Evolutionary conservation across 106 monocot species (phyloP).

Genomic region (Ottelia alismoides): DNA sequence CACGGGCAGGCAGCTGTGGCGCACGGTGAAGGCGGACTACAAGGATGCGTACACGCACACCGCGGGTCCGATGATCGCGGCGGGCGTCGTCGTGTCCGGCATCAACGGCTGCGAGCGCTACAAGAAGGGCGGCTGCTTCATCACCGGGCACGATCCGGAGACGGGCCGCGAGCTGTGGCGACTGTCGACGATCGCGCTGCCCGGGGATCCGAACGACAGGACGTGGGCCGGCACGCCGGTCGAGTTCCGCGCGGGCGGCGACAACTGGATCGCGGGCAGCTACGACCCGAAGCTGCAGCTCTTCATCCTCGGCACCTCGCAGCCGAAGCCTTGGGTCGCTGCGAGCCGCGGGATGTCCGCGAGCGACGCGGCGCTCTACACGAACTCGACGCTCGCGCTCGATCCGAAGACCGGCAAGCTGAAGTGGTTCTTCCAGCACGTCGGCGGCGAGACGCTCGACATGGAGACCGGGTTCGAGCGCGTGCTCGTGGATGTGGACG

Average conservation of each 20-base stretch:
- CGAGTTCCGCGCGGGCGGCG: neutral
- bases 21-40: neutral
- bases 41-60: neutral
- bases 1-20: neutral
- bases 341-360: neutral
- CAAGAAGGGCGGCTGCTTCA: neutral
- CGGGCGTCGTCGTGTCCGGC: neutral
- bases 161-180: neutral
- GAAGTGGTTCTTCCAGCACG: neutral
- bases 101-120: neutral
- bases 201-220: neutral
- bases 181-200: neutral
- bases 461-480: neutral
- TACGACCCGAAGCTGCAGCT: neutral
- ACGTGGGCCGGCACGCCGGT: neutral
- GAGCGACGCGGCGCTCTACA: neutral
- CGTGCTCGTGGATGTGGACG: neutral
- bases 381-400: neutral
- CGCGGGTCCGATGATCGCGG: neutral
- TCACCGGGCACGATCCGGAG: neutral
- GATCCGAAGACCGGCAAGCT: neutral
- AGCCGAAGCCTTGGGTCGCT: neutral
- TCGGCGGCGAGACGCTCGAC: neutral
- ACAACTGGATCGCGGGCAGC: neutral
- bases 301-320: neutral